These are phyloP conservation scores for Calocera viscosa DNA, from an alignment of 768 basidiomycete species.

Conservation along the genomic window DNA sequence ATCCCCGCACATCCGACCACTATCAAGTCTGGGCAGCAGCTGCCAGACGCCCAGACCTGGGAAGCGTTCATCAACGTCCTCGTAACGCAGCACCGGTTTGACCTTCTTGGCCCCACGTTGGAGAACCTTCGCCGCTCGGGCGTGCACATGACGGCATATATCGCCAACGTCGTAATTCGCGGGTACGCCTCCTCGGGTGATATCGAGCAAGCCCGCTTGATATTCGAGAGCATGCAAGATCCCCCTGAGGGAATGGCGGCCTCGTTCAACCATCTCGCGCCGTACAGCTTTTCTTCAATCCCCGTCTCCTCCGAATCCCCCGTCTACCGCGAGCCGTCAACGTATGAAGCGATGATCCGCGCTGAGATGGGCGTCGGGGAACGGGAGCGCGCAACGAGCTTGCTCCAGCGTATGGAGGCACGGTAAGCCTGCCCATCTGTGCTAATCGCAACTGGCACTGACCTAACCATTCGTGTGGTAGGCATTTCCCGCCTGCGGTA, in stretches of 20 bases:
- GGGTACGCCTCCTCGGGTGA: conserved; percentile 57
- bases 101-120: conserved; percentile 60
- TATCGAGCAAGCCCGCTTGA: conserved; percentile 53
- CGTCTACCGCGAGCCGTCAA: conserved; percentile 84
- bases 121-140: conserved; percentile 45
- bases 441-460: too few species aligned
- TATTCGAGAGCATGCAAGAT: conserved; percentile 74
- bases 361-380: conserved; percentile 75
- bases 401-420: conserved; percentile 59
- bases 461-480: too few species aligned
- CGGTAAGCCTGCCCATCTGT: too few species aligned
- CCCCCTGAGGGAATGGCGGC: conserved; percentile 77
- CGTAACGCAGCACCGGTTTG: conserved; percentile 62
- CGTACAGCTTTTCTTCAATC: conserved; percentile 32
- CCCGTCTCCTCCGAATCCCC: conserved; percentile 38
- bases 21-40: conserved; percentile 20
- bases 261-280: conserved; percentile 71
- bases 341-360: conserved; percentile 91
- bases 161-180: conserved; percentile 74
- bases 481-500: conserved; percentile 48
- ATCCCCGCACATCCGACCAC: conserved; percentile 46
- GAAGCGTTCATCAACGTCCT: conserved; percentile 84
- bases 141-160: conserved; percentile 88
- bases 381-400: conserved; percentile 49
- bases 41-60: conserved; percentile 74